A percentile compares a stretch with the other conserved stretches of the same genome.
phyloP scores from a whole-genome alignment of 2,329 filamentous ascomycete species.

The Fusarium verrucosum region DNA sequence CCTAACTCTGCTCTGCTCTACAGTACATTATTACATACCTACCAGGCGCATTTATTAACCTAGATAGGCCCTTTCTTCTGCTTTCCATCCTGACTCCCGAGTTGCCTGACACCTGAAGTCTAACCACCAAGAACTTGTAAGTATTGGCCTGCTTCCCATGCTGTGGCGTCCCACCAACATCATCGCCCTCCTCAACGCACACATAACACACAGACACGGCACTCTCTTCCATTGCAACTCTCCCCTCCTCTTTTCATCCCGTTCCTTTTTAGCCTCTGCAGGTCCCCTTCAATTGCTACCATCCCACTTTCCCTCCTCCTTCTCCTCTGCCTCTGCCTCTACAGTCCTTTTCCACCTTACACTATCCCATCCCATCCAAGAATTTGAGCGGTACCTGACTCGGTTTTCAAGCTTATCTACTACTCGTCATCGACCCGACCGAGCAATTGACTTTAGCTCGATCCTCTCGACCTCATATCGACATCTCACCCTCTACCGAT shows the following conservation, averaged over 20 bases:
- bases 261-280: slow-evolving; percentile 38
- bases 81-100: not conserved
- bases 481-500: slow-evolving; percentile 1
- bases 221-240: slow-evolving; percentile 6
- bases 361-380: slow-evolving; percentile 9
- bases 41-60: slow-evolving; percentile 17
- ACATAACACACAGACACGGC: slow-evolving; percentile 8
- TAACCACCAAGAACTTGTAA: slow-evolving; percentile 2
- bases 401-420: slow-evolving; percentile 13
- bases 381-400: slow-evolving; percentile 16
- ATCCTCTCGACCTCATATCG: slow-evolving; percentile 1
- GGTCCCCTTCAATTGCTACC: slow-evolving; percentile 33
- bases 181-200: slow-evolving; percentile 3
- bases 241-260: slow-evolving; percentile 17
- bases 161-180: slow-evolving; percentile 42
- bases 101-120: slow-evolving; percentile 2
- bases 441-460: slow-evolving; percentile 20
- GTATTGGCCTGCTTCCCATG: slow-evolving; percentile 17
- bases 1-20: too few species aligned
- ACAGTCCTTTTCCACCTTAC: slow-evolving; percentile 3
- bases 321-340: not conserved
- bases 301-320: slow-evolving; percentile 27
- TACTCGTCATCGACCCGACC: slow-evolving; percentile 19
- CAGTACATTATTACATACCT: too few species aligned
- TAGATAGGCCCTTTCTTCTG: not conserved